A percentile compares a stretch with the other conserved stretches of the same genome.
Conservation (phyloP, 2,329 filamentous ascomycete genomes). For the Neopestalotiopsis rosae region DNA sequence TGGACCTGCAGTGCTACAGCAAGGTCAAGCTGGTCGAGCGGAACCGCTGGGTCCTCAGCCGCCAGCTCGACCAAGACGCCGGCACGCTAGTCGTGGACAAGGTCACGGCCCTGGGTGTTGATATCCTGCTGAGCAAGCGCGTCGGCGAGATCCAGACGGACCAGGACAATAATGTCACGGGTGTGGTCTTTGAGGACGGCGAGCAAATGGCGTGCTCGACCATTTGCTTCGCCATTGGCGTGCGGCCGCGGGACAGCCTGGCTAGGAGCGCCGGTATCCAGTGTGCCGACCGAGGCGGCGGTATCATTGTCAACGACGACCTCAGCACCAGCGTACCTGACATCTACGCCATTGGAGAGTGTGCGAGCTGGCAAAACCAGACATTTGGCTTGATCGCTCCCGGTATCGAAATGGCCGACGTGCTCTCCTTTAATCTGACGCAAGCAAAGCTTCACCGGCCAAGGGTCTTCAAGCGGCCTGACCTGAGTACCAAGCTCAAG, state of each 20-base stretch:
- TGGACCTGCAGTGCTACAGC: slow-evolving; percentile 77
- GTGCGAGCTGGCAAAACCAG: slow-evolving; percentile 86
- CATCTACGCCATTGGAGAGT: slow-evolving; percentile 90
- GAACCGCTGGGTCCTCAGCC: slow-evolving; percentile 80
- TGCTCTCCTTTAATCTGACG: slow-evolving; percentile 89
- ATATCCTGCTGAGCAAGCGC: slow-evolving; percentile 78
- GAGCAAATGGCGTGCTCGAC: slow-evolving; percentile 78
- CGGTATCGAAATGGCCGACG: slow-evolving; percentile 90
- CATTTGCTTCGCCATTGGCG: slow-evolving; percentile 89
- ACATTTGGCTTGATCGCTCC: slow-evolving; percentile 90
- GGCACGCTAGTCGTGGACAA: slow-evolving; percentile 83
- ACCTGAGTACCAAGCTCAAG: slow-evolving; percentile 91
- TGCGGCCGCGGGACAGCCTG: slow-evolving; percentile 80
- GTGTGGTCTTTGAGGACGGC: slow-evolving; percentile 82
- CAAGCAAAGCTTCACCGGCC: slow-evolving; percentile 75
- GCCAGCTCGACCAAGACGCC: slow-evolving; percentile 83
- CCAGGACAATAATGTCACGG: slow-evolving; percentile 70
- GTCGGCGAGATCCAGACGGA: slow-evolving; percentile 76
- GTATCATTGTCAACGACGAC: slow-evolving; percentile 72
- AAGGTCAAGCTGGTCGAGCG: slow-evolving; percentile 82
- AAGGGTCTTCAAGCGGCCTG: slow-evolving; percentile 77
- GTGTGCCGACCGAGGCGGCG: slow-evolving; percentile 74
- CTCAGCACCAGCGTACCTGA: slow-evolving; percentile 73
- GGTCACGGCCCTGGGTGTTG: slow-evolving; percentile 77
- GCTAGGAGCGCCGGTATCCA: slow-evolving; percentile 72